Evolutionary conservation across 306 rosid genomes (phyloP), one percentile per base, ranked within the genome.

Genomic region (Pyrus communis): DNA sequence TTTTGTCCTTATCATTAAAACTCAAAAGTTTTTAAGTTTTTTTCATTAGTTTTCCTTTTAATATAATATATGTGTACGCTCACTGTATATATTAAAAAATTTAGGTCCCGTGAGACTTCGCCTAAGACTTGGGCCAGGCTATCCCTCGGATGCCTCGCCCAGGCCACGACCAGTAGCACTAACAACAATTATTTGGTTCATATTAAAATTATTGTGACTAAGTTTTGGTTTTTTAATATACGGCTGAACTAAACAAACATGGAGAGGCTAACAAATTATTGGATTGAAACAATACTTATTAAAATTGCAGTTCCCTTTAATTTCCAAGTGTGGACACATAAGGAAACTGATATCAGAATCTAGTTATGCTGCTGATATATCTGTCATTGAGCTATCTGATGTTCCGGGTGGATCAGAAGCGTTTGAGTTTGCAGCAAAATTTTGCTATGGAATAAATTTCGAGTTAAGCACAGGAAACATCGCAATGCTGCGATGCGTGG

Each of bases 401-500:
- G 77, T 87, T 78, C 98, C 99, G 4, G 99, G 99, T 9, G 97
- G 99, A 73, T 90, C 89, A 27, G 98, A 96, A 82, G 93, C 93
- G 23, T 96, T 96, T 74, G 99, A 96, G 66, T 91, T 92, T 28
- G 93, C 99, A 38, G 99, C 98, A 21, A 92, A 89, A 31, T 96
- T 96, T 85, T 96, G 99, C 65, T 96, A 96, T 18, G 98, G 98
- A n/a, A 92, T 96, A 78, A 96, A 91, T 54, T 96, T 96, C 40
- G 98, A 92, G 83, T 91, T 96, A 66, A 75, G 80, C 77, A 82
- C 90, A 3, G 98, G 87, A 67, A 96, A 92, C 83, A 92, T 92
- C 0, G 96, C 92, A 22, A 80, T 31, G 71, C 97, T 96, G 3
- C 92, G 93, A n/a, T 96, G 96, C 5, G 91, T 77, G 74, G 96